Base-by-base conservation (phyloP, 202 grass and related monocot genomes). In the Schoenoplectus triqueter region DNA sequence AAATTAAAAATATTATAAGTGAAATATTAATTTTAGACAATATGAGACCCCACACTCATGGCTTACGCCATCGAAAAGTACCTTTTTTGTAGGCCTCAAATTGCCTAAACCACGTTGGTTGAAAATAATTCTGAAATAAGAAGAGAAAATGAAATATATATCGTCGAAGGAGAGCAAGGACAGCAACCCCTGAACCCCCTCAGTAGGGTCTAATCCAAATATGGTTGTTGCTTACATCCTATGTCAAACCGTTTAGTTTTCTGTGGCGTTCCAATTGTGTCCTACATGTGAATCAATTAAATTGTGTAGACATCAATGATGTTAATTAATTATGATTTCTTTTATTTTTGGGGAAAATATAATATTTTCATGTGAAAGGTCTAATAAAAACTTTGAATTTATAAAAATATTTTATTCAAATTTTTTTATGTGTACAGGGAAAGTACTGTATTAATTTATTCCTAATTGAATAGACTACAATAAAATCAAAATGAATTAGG, bases 111-210 rank as follows among this genome's bases (percentile, higher is more conserved):
- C 75, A 79, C 54, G 22, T 79, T 61, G 54, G 14, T 44, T 41
- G 22, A 45, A 79, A 61, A 79, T 31, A 2, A 82, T 68, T 3
- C 18, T 67, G 46, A 65, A 14, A 81, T 66, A 81, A 81, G 5
- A 66, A 6, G 50, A 49, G 41, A 81, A 67, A 82, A 82, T 50
- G 62, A 82, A 68, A 82, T 82, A 82, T 15, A 82, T 8, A 47
- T 54, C 52, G 62, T 82, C 42, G 60, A 50, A 82, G 42, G 63
- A 44, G 60, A 68, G 18, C 64, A 82, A 48, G 3, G 80, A 82
- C 9, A 82, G 80, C 80, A 82, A 82, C 62, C 60, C 46, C 8
- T 82, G 7, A 82, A 68, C 80, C 14, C 80, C 80, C 80, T 31
- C n/a, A 7, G 6, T 62, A 6, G 42, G 62, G 62, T 54, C 80